Evolutionary conservation across 306 rosid species (phyloP).

Genomic region (Glycine tomentella): DNA sequence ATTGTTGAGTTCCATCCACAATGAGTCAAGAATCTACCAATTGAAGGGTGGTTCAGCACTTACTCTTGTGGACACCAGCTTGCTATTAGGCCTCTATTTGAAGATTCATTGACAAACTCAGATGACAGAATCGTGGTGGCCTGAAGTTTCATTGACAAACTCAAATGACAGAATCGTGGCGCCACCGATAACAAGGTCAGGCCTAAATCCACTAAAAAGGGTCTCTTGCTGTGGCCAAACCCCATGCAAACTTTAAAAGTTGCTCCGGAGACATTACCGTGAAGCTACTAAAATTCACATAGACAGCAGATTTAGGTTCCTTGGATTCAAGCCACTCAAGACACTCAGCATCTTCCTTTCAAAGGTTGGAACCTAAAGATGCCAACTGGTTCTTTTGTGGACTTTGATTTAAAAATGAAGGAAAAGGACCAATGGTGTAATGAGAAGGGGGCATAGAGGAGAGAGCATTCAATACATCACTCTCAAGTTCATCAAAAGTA

Average conservation of each 20-base stretch:
- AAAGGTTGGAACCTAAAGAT: slow-evolving; percentile 37
- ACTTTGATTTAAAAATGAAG: slow-evolving; percentile 36
- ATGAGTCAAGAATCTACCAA: slow-evolving; percentile 45
- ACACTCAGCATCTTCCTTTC: slow-evolving; percentile 36
- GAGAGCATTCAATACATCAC: slow-evolving; percentile 26
- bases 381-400: not conserved
- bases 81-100: slow-evolving; percentile 37
- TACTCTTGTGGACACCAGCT: slow-evolving; percentile 45
- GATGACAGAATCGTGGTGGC: no score
- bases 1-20: slow-evolving; percentile 46
- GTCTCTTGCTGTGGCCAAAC: slow-evolving; percentile 35
- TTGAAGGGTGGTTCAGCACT: slow-evolving; percentile 41
- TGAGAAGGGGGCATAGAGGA: slow-evolving; percentile 9
- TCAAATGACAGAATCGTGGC: not conserved
- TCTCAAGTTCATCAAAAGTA: slow-evolving; percentile 40
- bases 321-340: slow-evolving; percentile 42
- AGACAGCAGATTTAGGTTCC: slow-evolving; percentile 1
- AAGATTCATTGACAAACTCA: no score
- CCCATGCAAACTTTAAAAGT: slow-evolving; percentile 38
- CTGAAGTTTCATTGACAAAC: slow-evolving; percentile 29
- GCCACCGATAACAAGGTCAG: slow-evolving; percentile 39
- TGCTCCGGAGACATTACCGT: slow-evolving; percentile 10
- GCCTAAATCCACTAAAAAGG: slow-evolving; percentile 42
- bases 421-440: slow-evolving; percentile 42
- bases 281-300: slow-evolving; percentile 41